Base-by-base conservation (phyloP, 1,284 basidiomycete genomes). In the Ceratobasidium sp. region DNA sequence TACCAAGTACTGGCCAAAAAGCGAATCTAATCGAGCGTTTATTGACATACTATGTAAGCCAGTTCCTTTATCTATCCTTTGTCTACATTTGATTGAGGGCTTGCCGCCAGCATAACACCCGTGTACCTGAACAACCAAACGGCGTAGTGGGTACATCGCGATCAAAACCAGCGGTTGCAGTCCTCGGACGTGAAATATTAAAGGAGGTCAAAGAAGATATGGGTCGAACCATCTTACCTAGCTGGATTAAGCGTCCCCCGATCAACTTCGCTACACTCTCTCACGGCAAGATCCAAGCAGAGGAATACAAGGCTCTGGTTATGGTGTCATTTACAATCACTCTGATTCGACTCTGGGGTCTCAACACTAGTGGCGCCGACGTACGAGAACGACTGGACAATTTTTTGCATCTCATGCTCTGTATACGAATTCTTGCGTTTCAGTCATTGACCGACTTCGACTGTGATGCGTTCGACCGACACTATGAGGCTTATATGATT, bases 271-370 rank as follows among this genome's bases (percentile, higher is more conserved):
- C 79, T 13, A 57, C 62, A 17, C 65, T 59, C 10, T 40, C 52
- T 1, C 56, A 71, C 57, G 77, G 80, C 23, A 70, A 70, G 50
- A 52, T 80, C 2, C 78, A 73, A 56, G 80, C 80, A 15, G 71
- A 80, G 23, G 79, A 81, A 64, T 81, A 80, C 79, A 59, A 77
- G 15, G 66, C 62, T 4, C 10, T 79, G 17, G 57, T 57, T 13
- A 71, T 75, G 9, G 76, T 81, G 0, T 77, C 79, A 28, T 52
- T 81, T 15, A 65, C 67, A 4, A 77, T 81, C 33, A 73, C 80
- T 2, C 46, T 79, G 10, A 59, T 79, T 54, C 50, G 62, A 3
- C 20, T 78, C 20, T 79, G 78, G 77, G 59, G 59, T 15, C 59
- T 38, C 4, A 5, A 61, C 17, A 61, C 59, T 42, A 28, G 13